A percentile compares a stretch with the other conserved stretches of the same genome.
Evolutionary conservation across 108 stramenopile genomes (phyloP).

Genomic region (Cyclostephanos tholiformis): DNA sequence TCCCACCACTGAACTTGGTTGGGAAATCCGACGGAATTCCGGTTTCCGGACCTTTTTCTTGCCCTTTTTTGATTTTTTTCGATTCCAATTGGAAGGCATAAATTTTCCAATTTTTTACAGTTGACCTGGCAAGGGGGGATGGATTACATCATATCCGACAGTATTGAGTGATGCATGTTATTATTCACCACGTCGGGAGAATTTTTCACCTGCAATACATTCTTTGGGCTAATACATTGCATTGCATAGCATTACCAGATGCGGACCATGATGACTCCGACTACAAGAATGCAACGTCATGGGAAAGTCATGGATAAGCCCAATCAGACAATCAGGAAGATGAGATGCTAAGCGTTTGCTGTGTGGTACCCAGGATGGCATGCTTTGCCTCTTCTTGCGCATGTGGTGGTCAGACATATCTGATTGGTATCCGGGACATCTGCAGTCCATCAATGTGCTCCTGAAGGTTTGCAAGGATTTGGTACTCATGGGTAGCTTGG

Average conservation of each 20-base stretch:
- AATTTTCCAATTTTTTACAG: no score
- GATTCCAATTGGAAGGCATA: no score
- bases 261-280: constrained; percentile 4
- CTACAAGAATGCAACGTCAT: constrained; percentile 36
- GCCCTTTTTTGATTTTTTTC: no score
- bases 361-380: constrained; percentile 89
- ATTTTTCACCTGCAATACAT: constrained; percentile 71
- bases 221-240: constrained; percentile 20
- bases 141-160: constrained; percentile 80
- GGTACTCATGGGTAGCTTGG: constrained; percentile 91
- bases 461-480: constrained; percentile 95
- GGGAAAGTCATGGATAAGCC: constrained; percentile 38
- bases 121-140: no score
- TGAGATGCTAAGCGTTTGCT: constrained; percentile 91
- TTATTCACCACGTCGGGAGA: constrained; percentile 79
- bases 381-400: constrained; percentile 84
- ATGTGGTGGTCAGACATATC: constrained; percentile 91
- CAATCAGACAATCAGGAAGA: constrained; percentile 94
- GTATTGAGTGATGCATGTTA: constrained; percentile 56
- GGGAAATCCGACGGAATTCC: no score
- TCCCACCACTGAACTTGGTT: no score
- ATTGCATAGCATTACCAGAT: constrained; percentile 25
- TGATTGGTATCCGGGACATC: constrained; percentile 94
- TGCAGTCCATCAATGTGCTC: constrained; percentile 84
- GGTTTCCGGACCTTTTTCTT: no score